These are phyloP conservation scores for Fusarium agapanthi DNA, from an alignment of 2,329 filamentous ascomycete species.

Conservation along the genomic window DNA sequence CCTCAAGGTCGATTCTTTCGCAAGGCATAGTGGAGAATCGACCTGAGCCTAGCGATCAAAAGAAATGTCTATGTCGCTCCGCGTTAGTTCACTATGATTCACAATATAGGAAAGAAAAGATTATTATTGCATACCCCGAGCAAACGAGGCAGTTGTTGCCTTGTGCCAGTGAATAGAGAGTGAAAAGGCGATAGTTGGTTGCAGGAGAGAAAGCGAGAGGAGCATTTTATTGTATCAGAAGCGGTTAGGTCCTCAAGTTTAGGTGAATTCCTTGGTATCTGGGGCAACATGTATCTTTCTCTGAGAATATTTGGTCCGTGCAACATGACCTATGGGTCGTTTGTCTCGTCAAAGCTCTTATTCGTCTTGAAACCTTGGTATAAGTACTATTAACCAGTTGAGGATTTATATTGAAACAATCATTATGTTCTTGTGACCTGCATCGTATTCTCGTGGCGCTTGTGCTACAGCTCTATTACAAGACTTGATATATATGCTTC, in stretches of 20 bases:
- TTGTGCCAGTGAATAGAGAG: neutral
- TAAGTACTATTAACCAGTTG: neutral
- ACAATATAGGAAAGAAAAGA: neutral
- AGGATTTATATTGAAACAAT: neutral
- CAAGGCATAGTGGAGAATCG: slow-evolving; percentile 8
- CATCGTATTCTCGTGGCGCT: neutral
- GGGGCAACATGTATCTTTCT: neutral
- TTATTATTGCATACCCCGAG: neutral
- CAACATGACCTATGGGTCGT: neutral
- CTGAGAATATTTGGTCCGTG: neutral
- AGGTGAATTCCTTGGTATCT: neutral
- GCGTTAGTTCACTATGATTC: neutral
- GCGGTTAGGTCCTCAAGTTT: neutral
- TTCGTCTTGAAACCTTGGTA: neutral
- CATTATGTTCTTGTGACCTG: neutral
- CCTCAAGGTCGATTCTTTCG: slow-evolving; percentile 3
- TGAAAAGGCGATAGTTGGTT: neutral
- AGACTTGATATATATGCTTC: neutral
- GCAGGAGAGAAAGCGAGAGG: neutral
- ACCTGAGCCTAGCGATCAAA: neutral
- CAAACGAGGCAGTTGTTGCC: neutral
- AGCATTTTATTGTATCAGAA: neutral
- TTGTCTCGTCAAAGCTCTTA: neutral
- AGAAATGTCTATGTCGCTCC: neutral
- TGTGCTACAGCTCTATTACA: neutral